Evolutionary conservation across 2,329 filamentous ascomycete species (phyloP).

Genomic region (Eutypa lata): DNA sequence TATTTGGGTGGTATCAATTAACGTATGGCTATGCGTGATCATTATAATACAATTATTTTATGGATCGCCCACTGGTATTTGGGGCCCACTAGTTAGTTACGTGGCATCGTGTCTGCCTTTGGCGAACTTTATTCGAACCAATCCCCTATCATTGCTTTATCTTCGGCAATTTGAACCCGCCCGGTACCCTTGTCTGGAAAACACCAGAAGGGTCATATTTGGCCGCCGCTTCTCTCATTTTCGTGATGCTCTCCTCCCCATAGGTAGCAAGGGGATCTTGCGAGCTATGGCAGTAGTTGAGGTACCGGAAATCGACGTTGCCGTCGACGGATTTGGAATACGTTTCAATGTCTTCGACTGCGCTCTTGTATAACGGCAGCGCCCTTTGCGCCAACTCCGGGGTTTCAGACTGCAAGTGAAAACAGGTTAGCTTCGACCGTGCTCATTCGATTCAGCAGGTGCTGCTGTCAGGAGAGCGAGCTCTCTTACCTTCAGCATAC

Average conservation of each 20-base stretch:
- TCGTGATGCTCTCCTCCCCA: conserved; percentile 2
- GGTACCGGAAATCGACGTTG: conserved; percentile 6
- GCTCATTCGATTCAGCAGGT: background rate
- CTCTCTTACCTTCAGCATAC: background rate
- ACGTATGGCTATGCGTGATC: too few relatives aligned
- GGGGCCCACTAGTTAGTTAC: too few relatives aligned
- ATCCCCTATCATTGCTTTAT: background rate
- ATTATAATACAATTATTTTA: too few relatives aligned
- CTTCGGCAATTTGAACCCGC: conserved; percentile 6
- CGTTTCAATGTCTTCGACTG: conserved; percentile 6
- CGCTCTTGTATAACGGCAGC: background rate
- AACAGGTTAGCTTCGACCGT: background rate
- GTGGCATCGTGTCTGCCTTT: too few relatives aligned
- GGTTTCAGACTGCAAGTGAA: background rate
- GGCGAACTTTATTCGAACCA: background rate
- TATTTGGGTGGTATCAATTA: too few relatives aligned
- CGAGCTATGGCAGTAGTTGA: conserved; percentile 8
- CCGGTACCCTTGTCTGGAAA: conserved; percentile 9
- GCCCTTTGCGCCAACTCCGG: background rate
- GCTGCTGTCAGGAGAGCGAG: background rate
- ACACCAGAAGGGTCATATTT: conserved; percentile 8
- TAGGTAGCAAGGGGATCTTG: conserved; percentile 7
- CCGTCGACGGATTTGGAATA: background rate
- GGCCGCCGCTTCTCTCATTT: conserved; percentile 1
- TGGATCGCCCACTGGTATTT: too few relatives aligned